Percentiles rank a stretch among this genome's conserved stretches.
phyloP scores from a whole-genome alignment of 345 rosid genomes.

The Pugionium dolabratum region DNA sequence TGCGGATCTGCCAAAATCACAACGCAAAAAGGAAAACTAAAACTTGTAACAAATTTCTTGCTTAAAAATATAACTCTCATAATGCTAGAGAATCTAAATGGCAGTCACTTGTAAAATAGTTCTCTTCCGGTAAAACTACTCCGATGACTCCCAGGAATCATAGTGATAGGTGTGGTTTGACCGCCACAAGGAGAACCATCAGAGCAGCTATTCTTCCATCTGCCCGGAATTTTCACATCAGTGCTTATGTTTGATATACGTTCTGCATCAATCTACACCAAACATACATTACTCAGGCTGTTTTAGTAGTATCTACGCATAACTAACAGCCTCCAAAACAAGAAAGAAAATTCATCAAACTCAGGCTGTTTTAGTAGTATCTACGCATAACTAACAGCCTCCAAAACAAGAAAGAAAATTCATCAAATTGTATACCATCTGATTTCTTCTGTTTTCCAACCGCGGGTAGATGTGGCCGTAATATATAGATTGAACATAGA shows the following conservation, averaged over 20 bases:
- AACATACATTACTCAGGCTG: constrained; percentile 18
- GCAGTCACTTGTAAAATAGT: constrained; percentile 61
- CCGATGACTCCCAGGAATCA: constrained; percentile 48
- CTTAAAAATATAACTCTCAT: background rate
- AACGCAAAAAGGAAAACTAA: background rate
- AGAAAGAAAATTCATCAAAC: background rate
- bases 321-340: constrained; percentile 17
- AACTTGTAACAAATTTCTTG: constrained; percentile 3
- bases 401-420: background rate
- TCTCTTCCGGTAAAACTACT: constrained; percentile 57
- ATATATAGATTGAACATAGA: constrained; percentile 60
- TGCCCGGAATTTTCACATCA: constrained; percentile 33
- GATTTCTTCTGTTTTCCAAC: constrained; percentile 40
- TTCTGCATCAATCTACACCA: constrained; percentile 45
- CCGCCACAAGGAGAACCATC: constrained; percentile 28
- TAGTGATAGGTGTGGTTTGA: constrained; percentile 60
- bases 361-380: constrained; percentile 20
- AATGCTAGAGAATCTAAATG: constrained; percentile 6
- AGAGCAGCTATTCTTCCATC: constrained; percentile 42
- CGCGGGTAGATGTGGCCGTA: constrained; percentile 65
- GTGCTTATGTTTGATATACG: constrained; percentile 35
- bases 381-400: constrained; percentile 31
- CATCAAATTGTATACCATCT: constrained; percentile 46
- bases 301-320: constrained; percentile 34
- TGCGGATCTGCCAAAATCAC: constrained; percentile 60